Evolutionary conservation across 257 asterid species (phyloP).

Genomic region (Solanum medicagineum): DNA sequence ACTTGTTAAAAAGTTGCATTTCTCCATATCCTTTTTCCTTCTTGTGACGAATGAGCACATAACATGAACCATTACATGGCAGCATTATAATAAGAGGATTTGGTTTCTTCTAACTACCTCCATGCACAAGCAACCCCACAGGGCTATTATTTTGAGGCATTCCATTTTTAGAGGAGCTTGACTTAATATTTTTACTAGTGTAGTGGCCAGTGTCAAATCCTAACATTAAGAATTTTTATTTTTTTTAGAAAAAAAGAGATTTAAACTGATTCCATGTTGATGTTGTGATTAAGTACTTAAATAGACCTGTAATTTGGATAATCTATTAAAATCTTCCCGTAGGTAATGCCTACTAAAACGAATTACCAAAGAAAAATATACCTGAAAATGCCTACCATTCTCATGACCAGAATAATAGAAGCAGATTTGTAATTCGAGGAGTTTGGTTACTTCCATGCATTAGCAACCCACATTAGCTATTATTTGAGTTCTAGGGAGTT

Average conservation of each 20-base stretch:
- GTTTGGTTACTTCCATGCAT: neutral
- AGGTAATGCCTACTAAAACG: neutral
- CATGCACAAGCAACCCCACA: neutral
- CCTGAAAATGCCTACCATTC: neutral
- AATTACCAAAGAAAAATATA: neutral
- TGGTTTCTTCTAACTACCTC: neutral
- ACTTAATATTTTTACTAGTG: neutral
- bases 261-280: too few relatives aligned
- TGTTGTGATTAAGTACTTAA: neutral
- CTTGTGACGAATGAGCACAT: neutral
- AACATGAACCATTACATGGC: neutral
- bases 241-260: too few relatives aligned
- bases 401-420: neutral
- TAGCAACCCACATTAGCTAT: too few relatives aligned
- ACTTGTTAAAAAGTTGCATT: neutral
- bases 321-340: neutral
- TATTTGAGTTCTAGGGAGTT: neutral
- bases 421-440: neutral
- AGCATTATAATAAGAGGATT: neutral
- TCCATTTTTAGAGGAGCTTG: too few relatives aligned
- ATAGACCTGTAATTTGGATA: neutral
- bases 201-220: constrained; percentile 22
- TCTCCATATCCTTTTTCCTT: neutral
- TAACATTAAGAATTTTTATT: neutral
- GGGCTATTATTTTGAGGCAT: neutral